A percentile compares a stretch with the other conserved stretches of the same genome.
Conservation (phyloP, 768 basidiomycete species). For the Chalciporus piperatus region DNA sequence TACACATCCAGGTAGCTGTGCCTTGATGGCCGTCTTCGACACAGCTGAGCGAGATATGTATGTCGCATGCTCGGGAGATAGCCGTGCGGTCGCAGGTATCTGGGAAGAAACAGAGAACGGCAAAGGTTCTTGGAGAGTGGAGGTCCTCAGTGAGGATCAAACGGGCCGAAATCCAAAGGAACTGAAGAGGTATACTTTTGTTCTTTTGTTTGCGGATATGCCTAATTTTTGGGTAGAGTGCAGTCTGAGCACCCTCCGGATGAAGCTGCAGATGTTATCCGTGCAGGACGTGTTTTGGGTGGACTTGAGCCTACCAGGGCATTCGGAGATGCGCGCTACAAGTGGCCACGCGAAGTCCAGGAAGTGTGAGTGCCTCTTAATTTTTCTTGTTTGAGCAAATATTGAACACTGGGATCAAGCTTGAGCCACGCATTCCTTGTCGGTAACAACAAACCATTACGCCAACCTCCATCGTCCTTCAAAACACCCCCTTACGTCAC, state of each 20-base stretch:
- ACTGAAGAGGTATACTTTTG: slow-evolving; percentile 59
- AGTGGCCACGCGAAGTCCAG: slow-evolving; percentile 76
- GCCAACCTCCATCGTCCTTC: slow-evolving; percentile 57
- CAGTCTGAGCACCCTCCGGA: slow-evolving; percentile 79
- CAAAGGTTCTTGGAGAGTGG: slow-evolving; percentile 81
- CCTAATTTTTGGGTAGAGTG: slow-evolving; percentile 44
- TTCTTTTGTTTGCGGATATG: not conserved
- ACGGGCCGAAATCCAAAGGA: slow-evolving; percentile 91
- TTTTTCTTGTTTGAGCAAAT: not conserved
- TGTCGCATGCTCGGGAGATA: slow-evolving; percentile 90
- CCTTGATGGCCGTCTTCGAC: slow-evolving; percentile 85
- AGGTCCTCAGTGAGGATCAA: slow-evolving; percentile 95
- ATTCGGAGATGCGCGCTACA: slow-evolving; percentile 89
- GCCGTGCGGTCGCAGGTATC: slow-evolving; percentile 91
- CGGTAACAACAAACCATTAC: slow-evolving; percentile 57
- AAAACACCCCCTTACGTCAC: slow-evolving; percentile 94
- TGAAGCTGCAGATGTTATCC: slow-evolving; percentile 71
- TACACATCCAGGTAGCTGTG: slow-evolving; percentile 75
- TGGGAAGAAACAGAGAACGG: slow-evolving; percentile 71
- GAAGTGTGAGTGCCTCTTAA: slow-evolving; percentile 50
- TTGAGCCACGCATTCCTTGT: slow-evolving; percentile 65
- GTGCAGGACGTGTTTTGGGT: slow-evolving; percentile 80
- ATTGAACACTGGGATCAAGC: slow-evolving; percentile 28
- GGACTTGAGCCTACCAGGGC: slow-evolving; percentile 84
- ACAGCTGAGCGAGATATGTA: slow-evolving; percentile 80